Conservation (phyloP, 768 basidiomycete species). For the Lenzites betulinus region DNA sequence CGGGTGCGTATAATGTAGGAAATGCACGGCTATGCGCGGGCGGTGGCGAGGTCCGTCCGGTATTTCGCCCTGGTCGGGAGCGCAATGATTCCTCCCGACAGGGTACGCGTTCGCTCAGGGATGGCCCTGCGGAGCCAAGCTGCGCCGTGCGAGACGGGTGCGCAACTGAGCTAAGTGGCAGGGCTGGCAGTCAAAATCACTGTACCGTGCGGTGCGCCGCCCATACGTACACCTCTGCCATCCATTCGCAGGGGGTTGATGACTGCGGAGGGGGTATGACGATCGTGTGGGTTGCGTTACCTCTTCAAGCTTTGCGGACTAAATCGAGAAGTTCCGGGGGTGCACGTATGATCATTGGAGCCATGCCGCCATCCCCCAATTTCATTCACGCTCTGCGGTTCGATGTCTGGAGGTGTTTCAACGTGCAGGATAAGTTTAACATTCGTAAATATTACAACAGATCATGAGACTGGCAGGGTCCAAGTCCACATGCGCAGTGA, state of each 20-base stretch:
- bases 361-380: no score
- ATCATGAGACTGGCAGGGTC: no score
- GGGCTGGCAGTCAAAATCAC: not conserved
- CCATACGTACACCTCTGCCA: not conserved
- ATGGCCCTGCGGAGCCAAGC: not conserved
- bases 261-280: no score
- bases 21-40: no score
- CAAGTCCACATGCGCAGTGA: no score
- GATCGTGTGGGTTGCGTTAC: no score
- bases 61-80: not conserved
- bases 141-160: not conserved
- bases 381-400: no score
- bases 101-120: not conserved
- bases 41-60: no score
- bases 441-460: no score
- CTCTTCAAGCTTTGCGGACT: not conserved
- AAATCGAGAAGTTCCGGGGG: not conserved
- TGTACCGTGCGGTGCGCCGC: not conserved
- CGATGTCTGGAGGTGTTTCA: no score
- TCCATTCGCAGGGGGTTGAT: not conserved
- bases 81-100: not conserved
- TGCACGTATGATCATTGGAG: no score
- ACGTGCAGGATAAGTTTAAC: no score
- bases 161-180: constrained; percentile 7
- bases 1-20: not conserved